Evolutionary conservation across 352 stramenopile genomes (phyloP), one percentile per base, ranked within the genome.

Genomic region (Pythium phragmiticola): DNA sequence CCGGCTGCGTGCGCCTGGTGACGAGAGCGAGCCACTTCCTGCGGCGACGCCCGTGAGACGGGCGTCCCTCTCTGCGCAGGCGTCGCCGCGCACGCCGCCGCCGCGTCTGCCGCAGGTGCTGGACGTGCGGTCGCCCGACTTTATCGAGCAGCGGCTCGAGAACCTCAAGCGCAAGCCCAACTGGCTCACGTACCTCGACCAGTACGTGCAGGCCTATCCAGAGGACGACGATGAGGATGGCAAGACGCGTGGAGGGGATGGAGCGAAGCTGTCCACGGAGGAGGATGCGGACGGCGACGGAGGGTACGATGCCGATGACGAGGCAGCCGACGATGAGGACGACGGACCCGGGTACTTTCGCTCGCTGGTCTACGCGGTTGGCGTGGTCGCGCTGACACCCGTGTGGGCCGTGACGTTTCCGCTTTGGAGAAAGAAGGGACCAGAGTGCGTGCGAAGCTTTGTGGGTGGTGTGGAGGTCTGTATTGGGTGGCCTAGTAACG

Each of bases 71-170:
- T 63, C 61, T 12, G 50, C 43, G 36, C 78, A 72, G 64, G 70
- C 72, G 26, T 70, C 70, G 63, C 63, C 43, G 39, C 51, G 17
- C 39, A 70, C 42, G 54, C 36, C 59, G 14, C 36, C 69, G 7
- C 34, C 34, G 34, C 55, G 50, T n/a, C 54, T 63, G n/a, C 63
- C 79, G 37, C 79, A 72, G 30, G 78, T 73, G n/a, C 69, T 89
- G 23, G 83, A 92, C 65, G 69, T 94, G 61, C 67, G 75, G 41
- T 91, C 86, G 55, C 82, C 85, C 54, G 86, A 94, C 53, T 88
- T 88, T 69, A 94, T 94, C 37, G 84, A 90, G 52, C 77, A 94
- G 67, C 82, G 86, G 16, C 72, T 94, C 55, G 86, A 94, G 62
- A 94, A 94, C 75, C 80, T 94, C 69, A 94, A 94, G 72, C 77